Evolutionary conservation across 1,284 basidiomycete genomes (phyloP), one percentile per base, ranked within the genome.

Genomic region (Baeospora myosura): DNA sequence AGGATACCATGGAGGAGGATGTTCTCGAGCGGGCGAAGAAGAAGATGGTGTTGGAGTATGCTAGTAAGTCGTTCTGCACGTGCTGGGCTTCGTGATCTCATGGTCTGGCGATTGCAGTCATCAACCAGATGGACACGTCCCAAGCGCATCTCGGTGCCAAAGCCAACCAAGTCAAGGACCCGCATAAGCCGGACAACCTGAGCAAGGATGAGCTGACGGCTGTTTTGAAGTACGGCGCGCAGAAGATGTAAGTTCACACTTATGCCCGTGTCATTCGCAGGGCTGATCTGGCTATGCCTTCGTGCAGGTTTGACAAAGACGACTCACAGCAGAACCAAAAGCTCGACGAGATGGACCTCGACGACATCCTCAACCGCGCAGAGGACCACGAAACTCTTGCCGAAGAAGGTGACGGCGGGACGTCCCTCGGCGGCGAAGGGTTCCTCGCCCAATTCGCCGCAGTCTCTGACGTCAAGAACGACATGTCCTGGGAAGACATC

Each of bases 1-100:
- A 98, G 68, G 95, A 97, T 59, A 98, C 95, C 11, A 94, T 98
- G 74, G 96, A 98, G 64, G 96, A 98, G 65, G 95, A 98, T 57
- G 89, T 98, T 18, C 76, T 99, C 30, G 95, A 99, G 66, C 79
- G 94, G 32, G 96, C 96, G 14, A 95, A 96, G 76, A 88, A 94
- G 69, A 98, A 98, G 72, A 98, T 98, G 95, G 92, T 98, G 42
- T 72, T 99, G 52, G 96, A 99, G 64, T 98, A 98, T 70, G 96
- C 95, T 40, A 98, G 91, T 94, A 61, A 62, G 90, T 82, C 43
- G 43, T 46, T 50, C 38, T 44, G 33, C 28, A 29, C 14, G 17
- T 36, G 10, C 26, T 36, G 22, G 33, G 33, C 14, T 3, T 3
- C 3, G 21, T n/a, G n/a, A 33, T 7, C 7, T 33, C 12, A 17